phyloP scores from a whole-genome alignment of 2,329 filamentous ascomycete genomes.

The Herpotrichia juniperi region DNA sequence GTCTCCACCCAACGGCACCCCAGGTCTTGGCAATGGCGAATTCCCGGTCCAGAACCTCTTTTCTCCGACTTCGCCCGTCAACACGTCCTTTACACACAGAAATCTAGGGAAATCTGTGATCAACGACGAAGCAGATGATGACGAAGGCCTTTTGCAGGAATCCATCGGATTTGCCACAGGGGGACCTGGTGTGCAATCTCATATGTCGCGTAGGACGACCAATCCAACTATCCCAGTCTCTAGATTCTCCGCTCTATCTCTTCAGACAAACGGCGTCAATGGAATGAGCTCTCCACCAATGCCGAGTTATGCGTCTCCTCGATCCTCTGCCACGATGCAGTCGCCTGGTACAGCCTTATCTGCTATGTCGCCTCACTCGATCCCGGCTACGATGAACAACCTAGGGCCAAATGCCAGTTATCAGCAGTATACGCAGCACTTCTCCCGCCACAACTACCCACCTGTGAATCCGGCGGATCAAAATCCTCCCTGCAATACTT shows the following conservation, averaged over 20 bases:
- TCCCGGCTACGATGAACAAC: constrained; percentile 61
- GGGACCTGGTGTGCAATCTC: constrained; percentile 56
- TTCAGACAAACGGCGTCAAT: constrained; percentile 65
- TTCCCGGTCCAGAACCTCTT: constrained; percentile 70
- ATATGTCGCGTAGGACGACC: constrained; percentile 68
- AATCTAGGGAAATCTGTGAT: constrained; percentile 72
- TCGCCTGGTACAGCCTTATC: constrained; percentile 53
- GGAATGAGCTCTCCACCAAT: constrained; percentile 61
- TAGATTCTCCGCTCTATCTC: constrained; percentile 71
- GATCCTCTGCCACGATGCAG: constrained; percentile 55
- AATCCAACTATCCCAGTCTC: constrained; percentile 73
- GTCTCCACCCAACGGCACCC: constrained; percentile 63
- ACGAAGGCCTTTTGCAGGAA: constrained; percentile 74
- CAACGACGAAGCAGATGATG: constrained; percentile 72
- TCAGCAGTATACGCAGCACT: constrained; percentile 63
- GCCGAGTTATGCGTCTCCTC: constrained; percentile 58
- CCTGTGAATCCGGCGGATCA: constrained; percentile 93
- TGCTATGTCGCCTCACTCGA: constrained; percentile 58
- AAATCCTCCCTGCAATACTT: constrained; percentile 95
- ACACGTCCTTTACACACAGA: constrained; percentile 69
- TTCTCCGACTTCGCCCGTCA: constrained; percentile 75
- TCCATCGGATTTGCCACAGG: constrained; percentile 77
- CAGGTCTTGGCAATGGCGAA: constrained; percentile 62
- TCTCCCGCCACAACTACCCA: constrained; percentile 72
- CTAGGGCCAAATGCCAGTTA: constrained; percentile 58